Conservation (phyloP, 2,329 filamentous ascomycete species). For the Fusarium pseudocircinatum region DNA sequence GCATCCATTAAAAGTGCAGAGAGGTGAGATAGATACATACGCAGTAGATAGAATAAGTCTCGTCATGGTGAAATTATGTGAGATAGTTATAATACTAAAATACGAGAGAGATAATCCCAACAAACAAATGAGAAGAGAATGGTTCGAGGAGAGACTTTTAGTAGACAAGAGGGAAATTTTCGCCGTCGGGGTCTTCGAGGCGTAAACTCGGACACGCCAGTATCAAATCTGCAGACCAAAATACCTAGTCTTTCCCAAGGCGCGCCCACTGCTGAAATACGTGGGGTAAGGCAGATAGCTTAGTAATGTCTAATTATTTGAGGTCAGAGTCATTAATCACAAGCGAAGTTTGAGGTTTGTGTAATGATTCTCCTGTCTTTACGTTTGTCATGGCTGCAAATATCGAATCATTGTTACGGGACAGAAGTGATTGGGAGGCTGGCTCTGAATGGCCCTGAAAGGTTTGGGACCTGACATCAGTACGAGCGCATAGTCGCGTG, state of each 20-base stretch:
- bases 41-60: conserved; percentile 87
- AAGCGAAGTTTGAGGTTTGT: neutral
- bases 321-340: conserved; percentile 1
- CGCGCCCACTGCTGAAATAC: conserved; percentile 13
- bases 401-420: neutral
- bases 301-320: conserved; percentile 17
- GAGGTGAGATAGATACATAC: conserved; percentile 60
- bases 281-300: conserved; percentile 27
- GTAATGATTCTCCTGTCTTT: neutral
- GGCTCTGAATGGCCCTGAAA: neutral
- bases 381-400: neutral
- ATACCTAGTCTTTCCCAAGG: conserved; percentile 36
- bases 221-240: conserved; percentile 25
- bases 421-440: neutral
- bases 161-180: conserved; percentile 35
- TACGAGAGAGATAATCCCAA: neutral
- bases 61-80: conserved; percentile 61
- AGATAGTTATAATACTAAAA: neutral
- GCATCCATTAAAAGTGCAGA: conserved; percentile 15
- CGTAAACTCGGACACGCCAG: conserved; percentile 39
- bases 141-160: conserved; percentile 1
- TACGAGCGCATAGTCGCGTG: conserved; percentile 24
- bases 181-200: conserved; percentile 34
- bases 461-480: conserved; percentile 7
- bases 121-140: neutral